Evolutionary conservation across 2,329 filamentous ascomycete species (phyloP).

Genomic region (Zasmidium angulare): DNA sequence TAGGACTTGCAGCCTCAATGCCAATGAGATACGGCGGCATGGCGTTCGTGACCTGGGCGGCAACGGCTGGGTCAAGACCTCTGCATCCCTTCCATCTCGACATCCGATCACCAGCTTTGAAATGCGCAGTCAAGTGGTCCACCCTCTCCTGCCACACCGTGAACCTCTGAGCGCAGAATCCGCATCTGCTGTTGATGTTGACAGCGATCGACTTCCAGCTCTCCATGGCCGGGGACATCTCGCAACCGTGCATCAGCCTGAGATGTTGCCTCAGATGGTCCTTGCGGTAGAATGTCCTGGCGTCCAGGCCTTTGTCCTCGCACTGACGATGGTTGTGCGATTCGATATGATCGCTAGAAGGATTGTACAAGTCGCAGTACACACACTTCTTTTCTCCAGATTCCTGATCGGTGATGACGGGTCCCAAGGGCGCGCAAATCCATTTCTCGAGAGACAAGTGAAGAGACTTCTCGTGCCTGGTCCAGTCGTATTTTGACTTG

Average conservation of each 20-base stretch:
- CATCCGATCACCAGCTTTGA: conserved; percentile 55
- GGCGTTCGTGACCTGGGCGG: conserved; percentile 50
- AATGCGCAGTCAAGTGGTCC: conserved; percentile 57
- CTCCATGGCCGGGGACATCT: conserved; percentile 63
- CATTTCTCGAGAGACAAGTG: conserved; percentile 65
- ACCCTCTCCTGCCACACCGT: conserved; percentile 52
- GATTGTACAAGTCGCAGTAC: conserved; percentile 58
- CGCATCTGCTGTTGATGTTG: conserved; percentile 56
- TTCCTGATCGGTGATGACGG: conserved; percentile 55
- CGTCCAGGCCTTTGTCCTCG: conserved; percentile 63
- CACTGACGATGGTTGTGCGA: conserved; percentile 63
- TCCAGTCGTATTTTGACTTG: conserved; percentile 60
- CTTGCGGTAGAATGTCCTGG: conserved; percentile 64
- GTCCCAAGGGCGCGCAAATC: conserved; percentile 61
- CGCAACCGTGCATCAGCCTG: conserved; percentile 60
- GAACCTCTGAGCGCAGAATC: conserved; percentile 52
- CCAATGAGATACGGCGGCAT: conserved; percentile 55
- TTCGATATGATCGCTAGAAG: conserved; percentile 57
- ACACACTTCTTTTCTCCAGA: conserved; percentile 60
- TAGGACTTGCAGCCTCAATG: conserved; percentile 46
- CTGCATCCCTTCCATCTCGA: conserved; percentile 56
- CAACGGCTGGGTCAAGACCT: conserved; percentile 50
- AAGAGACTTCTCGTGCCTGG: conserved; percentile 65
- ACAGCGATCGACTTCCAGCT: conserved; percentile 60
- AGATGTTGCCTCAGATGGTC: conserved; percentile 64